These are phyloP conservation scores for Aspergillus sclerotioniger DNA, from an alignment of 495 filamentous ascomycete genomes.

Conservation along the genomic window DNA sequence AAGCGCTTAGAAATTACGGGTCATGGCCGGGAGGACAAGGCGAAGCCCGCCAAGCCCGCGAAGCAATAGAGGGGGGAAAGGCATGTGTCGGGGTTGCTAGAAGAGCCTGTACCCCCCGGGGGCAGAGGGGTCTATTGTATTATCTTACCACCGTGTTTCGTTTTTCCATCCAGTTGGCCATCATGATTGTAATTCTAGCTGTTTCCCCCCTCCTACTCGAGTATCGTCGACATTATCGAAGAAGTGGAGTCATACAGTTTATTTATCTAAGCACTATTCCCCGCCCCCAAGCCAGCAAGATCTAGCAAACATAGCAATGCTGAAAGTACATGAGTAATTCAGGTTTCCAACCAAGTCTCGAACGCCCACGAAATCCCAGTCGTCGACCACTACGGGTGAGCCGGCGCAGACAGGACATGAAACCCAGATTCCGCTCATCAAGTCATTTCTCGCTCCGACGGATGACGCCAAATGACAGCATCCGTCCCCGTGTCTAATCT, in stretches of 20 bases:
- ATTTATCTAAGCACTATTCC: slow-evolving; percentile 3
- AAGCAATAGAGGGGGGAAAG: slow-evolving; percentile 12
- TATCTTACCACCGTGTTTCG: neutral
- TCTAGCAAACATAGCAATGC: slow-evolving; percentile 3
- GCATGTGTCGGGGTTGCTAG: no score
- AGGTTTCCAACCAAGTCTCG: neutral
- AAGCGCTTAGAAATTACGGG: slow-evolving; percentile 47
- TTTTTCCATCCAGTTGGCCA: neutral
- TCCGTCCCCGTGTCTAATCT: slow-evolving; percentile 6
- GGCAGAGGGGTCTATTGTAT: neutral
- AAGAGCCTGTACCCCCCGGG: neutral
- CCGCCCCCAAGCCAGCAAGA: slow-evolving; percentile 5
- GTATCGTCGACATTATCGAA: neutral
- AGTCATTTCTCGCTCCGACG: slow-evolving; percentile 6
- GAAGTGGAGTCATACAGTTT: slow-evolving; percentile 1
- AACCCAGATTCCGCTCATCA: neutral
- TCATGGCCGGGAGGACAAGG: slow-evolving; percentile 8
- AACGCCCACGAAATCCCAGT: neutral
- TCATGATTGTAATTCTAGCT: slow-evolving; percentile 21
- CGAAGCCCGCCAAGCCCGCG: slow-evolving; percentile 9
- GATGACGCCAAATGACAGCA: neutral
- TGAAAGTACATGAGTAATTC: neutral
- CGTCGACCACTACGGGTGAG: neutral
- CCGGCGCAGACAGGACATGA: neutral
- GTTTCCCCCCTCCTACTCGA: neutral